Base-by-base conservation (phyloP, 208 protist species). In the Leishmania aethiopica region DNA sequence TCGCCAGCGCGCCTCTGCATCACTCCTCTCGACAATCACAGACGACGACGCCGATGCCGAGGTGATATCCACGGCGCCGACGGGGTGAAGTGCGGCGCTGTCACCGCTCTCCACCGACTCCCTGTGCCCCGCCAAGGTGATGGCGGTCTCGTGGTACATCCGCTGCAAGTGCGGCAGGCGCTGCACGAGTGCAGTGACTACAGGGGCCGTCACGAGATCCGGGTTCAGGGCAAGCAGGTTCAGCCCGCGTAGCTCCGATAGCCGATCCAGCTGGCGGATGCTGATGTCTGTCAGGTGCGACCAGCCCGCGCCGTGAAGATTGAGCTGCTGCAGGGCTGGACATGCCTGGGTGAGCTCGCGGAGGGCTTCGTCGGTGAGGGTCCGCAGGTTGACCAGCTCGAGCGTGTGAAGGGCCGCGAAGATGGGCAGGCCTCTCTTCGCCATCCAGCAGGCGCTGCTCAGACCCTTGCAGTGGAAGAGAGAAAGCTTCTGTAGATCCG, bases 381-480 rank as follows among this genome's bases (percentile, higher is more conserved):
- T 78, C n/a, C 74, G 74, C 53, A 78, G 28, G 35, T 78, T 78
- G n/a, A 78, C 53, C 25, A 78, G 17, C 53, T 78, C 74, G n/a
- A 78, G 57, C 74, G 74, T 60, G 22, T 53, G 40, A 42, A 78
- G 74, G 15, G 53, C 19, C 13, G 13, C 15, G 10, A 78, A 66
- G 53, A 40, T 66, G 32, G 32, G 57, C 49, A 60, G 40, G 53
- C 37, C 53, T 17, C 74, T 78, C 74, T 15, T 47, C 74, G 32
- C 74, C 35, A 28, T 67, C 74, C 74, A 78, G 40, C 74, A 78
- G 47, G 74, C 57, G 74, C 6, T 28, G 53, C 74, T 78, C 47
- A 78, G 57, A 1, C 74, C 74, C 40, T 49, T 78, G 74, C 74
- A 78, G 40, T 78, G 74, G 57, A 66, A 49, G 35, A 78, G 57